Percentiles rank a stretch among this genome's conserved stretches.
These are phyloP conservation scores for Plasmodium malariae DNA, from an alignment of 169 alveolate genomes.

Conservation along the genomic window DNA sequence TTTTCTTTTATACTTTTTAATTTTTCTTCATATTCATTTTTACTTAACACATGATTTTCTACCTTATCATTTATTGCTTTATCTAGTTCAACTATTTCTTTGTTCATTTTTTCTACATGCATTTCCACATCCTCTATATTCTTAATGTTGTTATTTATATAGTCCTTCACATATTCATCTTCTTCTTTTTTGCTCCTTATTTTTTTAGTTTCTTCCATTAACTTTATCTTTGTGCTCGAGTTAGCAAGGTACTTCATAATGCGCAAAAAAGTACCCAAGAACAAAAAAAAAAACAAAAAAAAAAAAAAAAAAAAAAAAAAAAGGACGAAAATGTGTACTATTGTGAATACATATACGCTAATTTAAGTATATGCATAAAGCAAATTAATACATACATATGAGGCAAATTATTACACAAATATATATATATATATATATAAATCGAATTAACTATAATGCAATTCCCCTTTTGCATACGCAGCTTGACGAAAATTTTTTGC, in stretches of 20 bases:
- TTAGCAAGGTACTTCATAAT: background rate
- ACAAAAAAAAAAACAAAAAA: background rate
- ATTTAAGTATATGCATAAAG: no score
- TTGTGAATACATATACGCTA: no score
- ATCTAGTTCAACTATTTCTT: constrained; percentile 35
- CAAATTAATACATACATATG: no score
- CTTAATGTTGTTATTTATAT: constrained; percentile 43
- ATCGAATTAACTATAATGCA: no score
- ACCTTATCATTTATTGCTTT: constrained; percentile 28
- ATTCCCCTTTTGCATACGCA: no score
- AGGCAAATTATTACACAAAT: no score
- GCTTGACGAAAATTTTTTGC: no score
- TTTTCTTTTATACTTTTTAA: constrained; percentile 38
- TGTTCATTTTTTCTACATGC: constrained; percentile 35
- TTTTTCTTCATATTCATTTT: constrained; percentile 41
- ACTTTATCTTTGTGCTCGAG: background rate
- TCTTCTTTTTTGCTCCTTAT: background rate
- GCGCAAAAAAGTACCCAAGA: background rate
- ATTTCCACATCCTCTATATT: constrained; percentile 39
- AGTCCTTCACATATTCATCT: constrained; percentile 25
- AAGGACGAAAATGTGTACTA: no score
- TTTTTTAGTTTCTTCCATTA: background rate
- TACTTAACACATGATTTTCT: constrained; percentile 22
- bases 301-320: background rate
- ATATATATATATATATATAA: no score